These are phyloP conservation scores for Mycena maculata DNA, from an alignment of 768 basidiomycete genomes.

Conservation along the genomic window DNA sequence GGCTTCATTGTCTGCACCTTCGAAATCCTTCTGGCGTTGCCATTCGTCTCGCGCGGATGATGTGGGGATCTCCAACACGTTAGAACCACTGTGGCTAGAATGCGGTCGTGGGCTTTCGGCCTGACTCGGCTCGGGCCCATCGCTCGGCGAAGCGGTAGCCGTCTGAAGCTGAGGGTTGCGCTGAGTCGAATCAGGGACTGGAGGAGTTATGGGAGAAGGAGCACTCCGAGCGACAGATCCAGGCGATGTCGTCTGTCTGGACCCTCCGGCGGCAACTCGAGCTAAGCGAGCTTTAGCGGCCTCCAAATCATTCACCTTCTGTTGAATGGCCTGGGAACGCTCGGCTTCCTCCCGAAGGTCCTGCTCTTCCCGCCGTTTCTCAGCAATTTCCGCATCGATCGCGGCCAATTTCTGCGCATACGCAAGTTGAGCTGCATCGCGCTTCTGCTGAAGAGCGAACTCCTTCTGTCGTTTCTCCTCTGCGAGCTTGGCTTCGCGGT, in stretches of 20 bases:
- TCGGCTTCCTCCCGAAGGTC: constrained; percentile 53
- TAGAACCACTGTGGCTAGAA: neutral
- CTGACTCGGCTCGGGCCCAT: too few species aligned
- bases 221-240: neutral
- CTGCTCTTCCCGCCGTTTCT: constrained; percentile 40
- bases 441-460: constrained; percentile 51
- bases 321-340: constrained; percentile 47
- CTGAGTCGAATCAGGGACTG: too few species aligned
- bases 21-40: constrained; percentile 66
- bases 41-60: constrained; percentile 62
- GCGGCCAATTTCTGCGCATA: constrained; percentile 50
- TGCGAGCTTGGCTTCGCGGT: constrained; percentile 49
- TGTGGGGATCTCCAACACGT: constrained; percentile 13
- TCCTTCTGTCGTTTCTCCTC: constrained; percentile 49
- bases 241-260: too few species aligned
- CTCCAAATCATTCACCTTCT: constrained; percentile 61
- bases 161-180: too few species aligned
- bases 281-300: constrained; percentile 35
- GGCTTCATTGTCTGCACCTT: constrained; percentile 62
- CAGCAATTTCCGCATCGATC: constrained; percentile 51
- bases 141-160: too few species aligned
- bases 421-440: constrained; percentile 49
- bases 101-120: neutral
- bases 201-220: constrained; percentile 6
- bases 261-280: neutral